Evolutionary conservation across 1,284 basidiomycete genomes (phyloP).

Genomic region (Apiotrichum domesticum): DNA sequence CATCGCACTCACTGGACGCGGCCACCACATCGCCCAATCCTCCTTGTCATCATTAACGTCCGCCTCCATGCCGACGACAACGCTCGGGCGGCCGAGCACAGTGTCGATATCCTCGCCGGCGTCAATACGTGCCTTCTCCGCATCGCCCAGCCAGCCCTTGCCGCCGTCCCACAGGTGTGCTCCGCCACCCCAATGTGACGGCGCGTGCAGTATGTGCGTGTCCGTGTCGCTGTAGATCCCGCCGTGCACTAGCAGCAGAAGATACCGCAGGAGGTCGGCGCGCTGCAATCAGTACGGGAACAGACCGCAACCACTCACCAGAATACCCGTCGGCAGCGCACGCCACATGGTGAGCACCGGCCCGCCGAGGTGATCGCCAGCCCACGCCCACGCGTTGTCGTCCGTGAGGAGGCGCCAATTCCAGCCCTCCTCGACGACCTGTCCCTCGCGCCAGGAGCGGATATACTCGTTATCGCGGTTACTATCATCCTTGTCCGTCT

Average conservation of each 20-base stretch:
- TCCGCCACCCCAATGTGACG: conserved; percentile 32
- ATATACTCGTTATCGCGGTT: conserved; percentile 16
- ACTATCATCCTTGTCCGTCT: conserved; percentile 38
- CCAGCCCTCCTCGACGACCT: conserved; percentile 37
- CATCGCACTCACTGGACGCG: conserved; percentile 39
- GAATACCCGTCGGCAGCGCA: conserved; percentile 38
- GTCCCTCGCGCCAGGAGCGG: conserved; percentile 30
- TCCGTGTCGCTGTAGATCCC: conserved; percentile 48
- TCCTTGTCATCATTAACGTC: conserved; percentile 41
- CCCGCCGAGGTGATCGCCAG: neutral
- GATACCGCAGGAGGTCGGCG: conserved; percentile 42
- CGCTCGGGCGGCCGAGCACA: conserved; percentile 34
- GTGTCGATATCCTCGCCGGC: conserved; percentile 22
- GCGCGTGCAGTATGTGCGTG: conserved; percentile 37
- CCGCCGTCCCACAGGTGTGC: conserved; percentile 31
- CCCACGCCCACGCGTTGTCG: conserved; percentile 4
- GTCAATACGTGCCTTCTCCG: conserved; percentile 14
- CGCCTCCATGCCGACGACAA: conserved; percentile 47
- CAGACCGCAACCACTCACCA: conserved; percentile 25
- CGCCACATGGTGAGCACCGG: conserved; percentile 29
- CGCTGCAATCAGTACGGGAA: conserved; percentile 15
- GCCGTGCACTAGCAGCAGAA: conserved; percentile 40
- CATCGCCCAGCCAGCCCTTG: conserved; percentile 31
- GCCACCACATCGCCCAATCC: conserved; percentile 48
- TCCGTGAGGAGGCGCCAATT: conserved; percentile 37